Percentiles rank a stretch among this genome's conserved stretches.
These are phyloP conservation scores for Dicorynia guianensis DNA, from an alignment of 306 rosid genomes.

Conservation along the genomic window DNA sequence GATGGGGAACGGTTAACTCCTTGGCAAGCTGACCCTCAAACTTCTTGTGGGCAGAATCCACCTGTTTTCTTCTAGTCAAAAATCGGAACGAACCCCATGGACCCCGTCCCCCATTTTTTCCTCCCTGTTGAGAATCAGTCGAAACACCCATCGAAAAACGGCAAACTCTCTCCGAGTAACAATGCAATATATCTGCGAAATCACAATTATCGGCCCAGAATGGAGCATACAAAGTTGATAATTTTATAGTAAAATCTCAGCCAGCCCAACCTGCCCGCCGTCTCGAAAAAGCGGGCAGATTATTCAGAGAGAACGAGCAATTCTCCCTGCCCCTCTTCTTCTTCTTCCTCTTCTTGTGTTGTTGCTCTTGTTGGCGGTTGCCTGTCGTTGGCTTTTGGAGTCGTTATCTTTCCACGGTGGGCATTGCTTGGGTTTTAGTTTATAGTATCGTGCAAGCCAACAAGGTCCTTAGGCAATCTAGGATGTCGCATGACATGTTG, in stretches of 20 bases:
- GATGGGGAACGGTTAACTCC: slow-evolving; percentile 76
- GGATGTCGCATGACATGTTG: no score
- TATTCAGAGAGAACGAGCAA: slow-evolving; percentile 17
- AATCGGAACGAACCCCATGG: slow-evolving; percentile 58
- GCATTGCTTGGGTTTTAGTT: no score
- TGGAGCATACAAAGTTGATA: background rate
- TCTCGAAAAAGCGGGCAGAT: no score
- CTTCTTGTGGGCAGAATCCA: slow-evolving; percentile 61
- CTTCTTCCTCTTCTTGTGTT: background rate
- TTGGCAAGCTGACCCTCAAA: slow-evolving; percentile 67
- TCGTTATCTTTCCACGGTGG: no score
- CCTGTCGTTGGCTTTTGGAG: no score
- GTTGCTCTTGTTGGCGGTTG: background rate
- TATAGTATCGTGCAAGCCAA: no score
- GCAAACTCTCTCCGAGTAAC: background rate
- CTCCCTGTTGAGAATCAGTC: slow-evolving; percentile 50
- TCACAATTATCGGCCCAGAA: slow-evolving; percentile 4
- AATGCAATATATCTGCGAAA: background rate
- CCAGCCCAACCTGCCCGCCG: slow-evolving; percentile 29
- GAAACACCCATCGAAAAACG: slow-evolving; percentile 60
- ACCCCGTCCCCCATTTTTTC: slow-evolving; percentile 41
- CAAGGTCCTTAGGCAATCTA: no score
- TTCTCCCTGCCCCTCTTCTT: slow-evolving; percentile 16
- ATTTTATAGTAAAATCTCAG: background rate
- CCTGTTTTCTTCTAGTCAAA: slow-evolving; percentile 76